phyloP scores from a whole-genome alignment of 345 rosid species.

The Syzygium grande region DNA sequence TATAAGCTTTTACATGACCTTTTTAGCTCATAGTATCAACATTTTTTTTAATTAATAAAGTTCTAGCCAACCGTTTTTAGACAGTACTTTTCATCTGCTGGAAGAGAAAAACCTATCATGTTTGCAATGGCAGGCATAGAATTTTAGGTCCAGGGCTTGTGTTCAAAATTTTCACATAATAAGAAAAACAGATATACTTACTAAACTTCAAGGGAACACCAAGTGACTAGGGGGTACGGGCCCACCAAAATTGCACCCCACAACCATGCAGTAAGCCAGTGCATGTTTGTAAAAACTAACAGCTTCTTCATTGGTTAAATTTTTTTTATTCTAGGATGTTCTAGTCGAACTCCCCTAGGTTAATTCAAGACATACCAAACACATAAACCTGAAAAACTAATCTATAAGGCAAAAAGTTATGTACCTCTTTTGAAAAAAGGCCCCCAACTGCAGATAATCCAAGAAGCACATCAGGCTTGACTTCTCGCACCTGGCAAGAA shows the following conservation, averaged over 20 bases:
- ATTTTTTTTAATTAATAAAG: not conserved
- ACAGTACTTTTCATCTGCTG: not conserved
- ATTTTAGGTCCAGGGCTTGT: not conserved
- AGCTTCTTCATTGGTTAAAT: not conserved
- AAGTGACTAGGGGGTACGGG: not conserved
- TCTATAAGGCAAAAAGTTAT: not conserved
- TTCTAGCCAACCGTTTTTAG: not conserved
- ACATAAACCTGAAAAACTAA: not conserved
- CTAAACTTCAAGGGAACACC: not conserved
- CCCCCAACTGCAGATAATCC: conserved; percentile 99
- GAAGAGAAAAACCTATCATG: not conserved
- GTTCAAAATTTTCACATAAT: not conserved
- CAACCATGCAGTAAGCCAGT: not conserved
- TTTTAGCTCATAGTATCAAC: not conserved
- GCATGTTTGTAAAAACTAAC: not conserved
- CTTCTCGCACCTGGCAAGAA: conserved; percentile 61
- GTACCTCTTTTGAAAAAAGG: conserved; percentile 88
- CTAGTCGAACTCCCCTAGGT: not conserved
- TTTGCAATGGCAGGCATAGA: not conserved
- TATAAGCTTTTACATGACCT: not conserved
- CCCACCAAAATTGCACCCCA: not conserved
- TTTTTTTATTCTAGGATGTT: not conserved
- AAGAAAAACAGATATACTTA: not conserved
- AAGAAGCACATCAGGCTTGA: conserved; percentile 97
- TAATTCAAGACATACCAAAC: not conserved